phyloP scores from a whole-genome alignment of 2,329 filamentous ascomycete species.

The Penicillium concentricum region DNA sequence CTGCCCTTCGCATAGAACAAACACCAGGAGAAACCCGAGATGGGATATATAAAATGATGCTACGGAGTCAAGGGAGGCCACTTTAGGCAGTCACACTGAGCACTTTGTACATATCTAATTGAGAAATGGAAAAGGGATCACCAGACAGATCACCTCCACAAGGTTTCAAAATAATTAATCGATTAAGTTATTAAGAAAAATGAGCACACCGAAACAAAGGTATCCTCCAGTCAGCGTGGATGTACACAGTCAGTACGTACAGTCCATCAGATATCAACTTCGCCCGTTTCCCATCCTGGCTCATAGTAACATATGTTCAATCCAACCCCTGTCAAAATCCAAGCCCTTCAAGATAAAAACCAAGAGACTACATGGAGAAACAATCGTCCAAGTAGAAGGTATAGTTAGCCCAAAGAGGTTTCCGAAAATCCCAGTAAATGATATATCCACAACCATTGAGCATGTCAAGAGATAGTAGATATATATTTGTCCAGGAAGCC shows the following conservation, averaged over 20 bases:
- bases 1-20: too few relatives aligned
- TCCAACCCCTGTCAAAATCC: not conserved
- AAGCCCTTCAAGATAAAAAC: not conserved
- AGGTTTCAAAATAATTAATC: not conserved
- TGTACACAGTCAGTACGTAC: not conserved
- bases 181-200: not conserved
- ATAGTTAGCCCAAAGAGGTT: not conserved
- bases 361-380: not conserved
- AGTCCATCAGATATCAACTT: not conserved
- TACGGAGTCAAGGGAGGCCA: too few relatives aligned
- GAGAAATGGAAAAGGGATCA: not conserved
- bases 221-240: not conserved
- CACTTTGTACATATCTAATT: not conserved
- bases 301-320: slow-evolving; percentile 2
- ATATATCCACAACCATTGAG: not conserved
- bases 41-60: too few relatives aligned
- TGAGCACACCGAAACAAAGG: not conserved
- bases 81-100: too few relatives aligned
- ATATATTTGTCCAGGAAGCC: not conserved
- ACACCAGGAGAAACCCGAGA: too few relatives aligned
- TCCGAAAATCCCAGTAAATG: not conserved
- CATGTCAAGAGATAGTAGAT: not conserved
- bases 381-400: not conserved
- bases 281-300: not conserved
- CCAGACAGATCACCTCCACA: not conserved